phyloP scores from a whole-genome alignment of 306 rosid genomes.

The Inga leiocalycina region DNA sequence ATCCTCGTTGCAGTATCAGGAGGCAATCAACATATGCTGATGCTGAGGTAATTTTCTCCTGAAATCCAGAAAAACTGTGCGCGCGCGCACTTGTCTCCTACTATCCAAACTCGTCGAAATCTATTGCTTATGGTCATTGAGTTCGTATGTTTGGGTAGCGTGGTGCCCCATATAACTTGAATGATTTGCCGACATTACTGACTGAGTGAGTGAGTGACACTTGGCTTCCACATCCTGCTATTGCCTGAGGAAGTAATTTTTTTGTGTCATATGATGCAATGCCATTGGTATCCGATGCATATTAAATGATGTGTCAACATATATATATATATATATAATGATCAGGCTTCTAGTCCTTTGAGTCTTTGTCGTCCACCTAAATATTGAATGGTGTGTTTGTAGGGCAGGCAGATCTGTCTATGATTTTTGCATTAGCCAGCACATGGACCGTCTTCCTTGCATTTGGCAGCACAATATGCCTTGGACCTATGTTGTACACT shows the following conservation, averaged over 20 bases:
- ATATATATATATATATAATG: constrained; percentile 2
- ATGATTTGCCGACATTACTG: background rate
- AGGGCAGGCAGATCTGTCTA: constrained; percentile 98
- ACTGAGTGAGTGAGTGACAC: background rate
- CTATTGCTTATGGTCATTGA: background rate
- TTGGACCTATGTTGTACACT: constrained; percentile 63
- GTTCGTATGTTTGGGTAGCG: background rate
- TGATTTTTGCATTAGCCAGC: constrained; percentile 83
- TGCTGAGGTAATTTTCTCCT: constrained; percentile 76
- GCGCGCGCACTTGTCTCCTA: background rate
- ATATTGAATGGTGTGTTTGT: constrained; percentile 86
- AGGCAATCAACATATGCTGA: constrained; percentile 82
- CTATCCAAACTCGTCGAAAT: background rate
- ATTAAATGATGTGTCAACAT: background rate
- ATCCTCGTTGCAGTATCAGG: constrained; percentile 88
- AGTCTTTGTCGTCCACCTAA: constrained; percentile 41
- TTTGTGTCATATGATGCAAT: background rate
- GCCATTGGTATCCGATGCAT: constrained; percentile 19
- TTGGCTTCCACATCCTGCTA: background rate
- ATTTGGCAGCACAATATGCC: constrained; percentile 67
- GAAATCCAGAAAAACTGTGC: background rate
- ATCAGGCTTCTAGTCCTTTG: background rate
- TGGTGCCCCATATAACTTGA: background rate
- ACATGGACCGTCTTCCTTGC: constrained; percentile 78
- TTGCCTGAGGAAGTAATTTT: constrained; percentile 5